A percentile compares a stretch with the other conserved stretches of the same genome.
phyloP scores from a whole-genome alignment of 2,329 filamentous ascomycete species.

The Sporothrix luriei region DNA sequence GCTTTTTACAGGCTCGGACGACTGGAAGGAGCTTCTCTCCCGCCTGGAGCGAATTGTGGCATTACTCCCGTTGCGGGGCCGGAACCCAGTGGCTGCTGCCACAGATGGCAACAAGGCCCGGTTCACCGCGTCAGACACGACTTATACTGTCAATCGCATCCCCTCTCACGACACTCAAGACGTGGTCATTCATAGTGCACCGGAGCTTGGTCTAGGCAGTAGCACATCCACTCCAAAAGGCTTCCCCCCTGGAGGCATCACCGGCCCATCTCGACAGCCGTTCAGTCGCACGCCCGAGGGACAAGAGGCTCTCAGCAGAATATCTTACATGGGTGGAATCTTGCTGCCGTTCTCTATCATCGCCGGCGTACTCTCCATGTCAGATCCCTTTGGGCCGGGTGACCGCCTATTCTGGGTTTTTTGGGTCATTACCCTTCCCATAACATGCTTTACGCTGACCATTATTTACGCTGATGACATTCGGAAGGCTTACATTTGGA shows the following conservation, averaged over 20 bases:
- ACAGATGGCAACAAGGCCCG: neutral
- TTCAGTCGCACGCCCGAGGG: slow-evolving; percentile 40
- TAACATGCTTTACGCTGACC: slow-evolving; percentile 46
- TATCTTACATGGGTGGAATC: slow-evolving; percentile 54
- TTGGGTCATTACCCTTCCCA: slow-evolving; percentile 49
- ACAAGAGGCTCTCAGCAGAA: slow-evolving; percentile 50
- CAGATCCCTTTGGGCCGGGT: slow-evolving; percentile 50
- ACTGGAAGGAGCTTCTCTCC: slow-evolving; percentile 43
- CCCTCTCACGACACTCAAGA: neutral
- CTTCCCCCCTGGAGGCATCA: neutral
- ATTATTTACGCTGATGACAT: slow-evolving; percentile 55
- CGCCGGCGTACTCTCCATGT: slow-evolving; percentile 53
- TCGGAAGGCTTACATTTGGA: slow-evolving; percentile 51
- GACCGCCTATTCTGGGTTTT: slow-evolving; percentile 52
- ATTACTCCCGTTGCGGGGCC: slow-evolving; percentile 36
- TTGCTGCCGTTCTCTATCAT: slow-evolving; percentile 54
- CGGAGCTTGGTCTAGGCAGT: neutral
- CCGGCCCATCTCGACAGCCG: neutral
- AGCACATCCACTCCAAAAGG: neutral
- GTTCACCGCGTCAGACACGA: neutral
- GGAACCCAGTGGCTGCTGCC: neutral
- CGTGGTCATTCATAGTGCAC: neutral
- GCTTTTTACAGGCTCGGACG: slow-evolving; percentile 23
- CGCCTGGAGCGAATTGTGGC: slow-evolving; percentile 40
- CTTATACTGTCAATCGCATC: slow-evolving; percentile 13